Evolutionary conservation across 2,329 filamentous ascomycete genomes (phyloP), one percentile per base, ranked within the genome.

Genomic region (Aspergillus cejpii): DNA sequence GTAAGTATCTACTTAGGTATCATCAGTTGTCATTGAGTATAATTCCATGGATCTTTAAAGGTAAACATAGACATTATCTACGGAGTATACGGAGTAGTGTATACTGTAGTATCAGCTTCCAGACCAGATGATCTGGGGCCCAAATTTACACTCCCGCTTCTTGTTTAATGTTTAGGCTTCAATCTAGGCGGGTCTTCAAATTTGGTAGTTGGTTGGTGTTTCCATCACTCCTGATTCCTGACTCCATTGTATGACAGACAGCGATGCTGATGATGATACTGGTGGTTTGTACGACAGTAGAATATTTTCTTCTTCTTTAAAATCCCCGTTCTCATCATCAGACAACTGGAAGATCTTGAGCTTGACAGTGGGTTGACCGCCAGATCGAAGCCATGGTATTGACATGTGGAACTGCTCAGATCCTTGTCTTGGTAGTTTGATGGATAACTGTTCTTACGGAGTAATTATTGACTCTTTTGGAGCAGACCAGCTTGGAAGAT

Each of bases 151-250:
- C 41, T 56, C 49, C 49, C 54, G 49, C 47, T 52, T 50, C 51
- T 50, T 52, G 50, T 59, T 55, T n/a, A n/a, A n/a, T n/a, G 55
- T 53, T 57, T 56, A 55, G 50, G 48, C 56, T 51, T 52, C 46
- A 46, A 47, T 39, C 43, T 39, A 45, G 42, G 38, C 44, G 44
- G 48, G 51, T 51, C 49, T 24, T 24, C 26, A 33, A 33, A 33
- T 40, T 37, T n/a, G n/a, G n/a, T n/a, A n/a, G n/a, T n/a, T n/a
- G n/a, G n/a, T n/a, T n/a, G n/a, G n/a, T n/a, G n/a, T n/a, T n/a
- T 31, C 31, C 42, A 17, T 28, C 37, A 11, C 38, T n/a, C n/a
- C n/a, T n/a, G n/a, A n/a, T n/a, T n/a, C n/a, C n/a, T n/a, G n/a
- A n/a, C n/a, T 38, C 6, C 24, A 26, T 31, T n/a, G 28, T 31